A percentile compares a stretch with the other conserved stretches of the same genome.
phyloP scores from a whole-genome alignment of 139 green algal genomes.

The Chlorella sp. region DNA sequence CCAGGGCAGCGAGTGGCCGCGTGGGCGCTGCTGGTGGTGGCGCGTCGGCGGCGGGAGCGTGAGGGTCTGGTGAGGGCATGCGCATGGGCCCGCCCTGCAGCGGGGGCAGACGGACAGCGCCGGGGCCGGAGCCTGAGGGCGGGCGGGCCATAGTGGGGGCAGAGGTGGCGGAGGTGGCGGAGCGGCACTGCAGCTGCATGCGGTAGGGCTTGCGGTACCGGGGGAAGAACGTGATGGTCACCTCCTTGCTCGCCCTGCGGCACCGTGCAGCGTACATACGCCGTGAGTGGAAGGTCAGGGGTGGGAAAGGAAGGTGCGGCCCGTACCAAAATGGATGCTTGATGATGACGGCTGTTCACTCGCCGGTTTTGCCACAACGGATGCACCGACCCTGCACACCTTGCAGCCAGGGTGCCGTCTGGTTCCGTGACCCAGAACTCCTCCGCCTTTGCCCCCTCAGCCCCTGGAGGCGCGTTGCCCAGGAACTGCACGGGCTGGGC shows the following conservation, averaged over 20 bases:
- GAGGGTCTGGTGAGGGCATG: not conserved
- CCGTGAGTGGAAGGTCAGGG: too few relatives aligned
- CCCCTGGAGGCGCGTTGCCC: not conserved
- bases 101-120: too few relatives aligned
- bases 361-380: not conserved
- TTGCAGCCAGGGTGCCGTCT: slow-evolving; percentile 30
- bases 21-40: too few relatives aligned
- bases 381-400: not conserved
- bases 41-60: not conserved
- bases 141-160: not conserved
- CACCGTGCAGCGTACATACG: too few relatives aligned
- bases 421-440: slow-evolving; percentile 45
- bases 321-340: too few relatives aligned
- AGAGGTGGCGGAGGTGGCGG: not conserved
- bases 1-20: too few relatives aligned
- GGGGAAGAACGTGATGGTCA: slow-evolving; percentile 48
- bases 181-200: slow-evolving; percentile 38
- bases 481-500: slow-evolving; percentile 6
- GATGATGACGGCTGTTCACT: too few relatives aligned
- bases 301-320: too few relatives aligned
- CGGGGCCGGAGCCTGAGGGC: too few relatives aligned
- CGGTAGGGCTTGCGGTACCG: slow-evolving; percentile 42
- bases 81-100: not conserved
- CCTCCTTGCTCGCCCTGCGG: slow-evolving; percentile 26
- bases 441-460: not conserved